phyloP scores from a whole-genome alignment of 75 land plant genomes.

The Cunninghamia lanceolata region DNA sequence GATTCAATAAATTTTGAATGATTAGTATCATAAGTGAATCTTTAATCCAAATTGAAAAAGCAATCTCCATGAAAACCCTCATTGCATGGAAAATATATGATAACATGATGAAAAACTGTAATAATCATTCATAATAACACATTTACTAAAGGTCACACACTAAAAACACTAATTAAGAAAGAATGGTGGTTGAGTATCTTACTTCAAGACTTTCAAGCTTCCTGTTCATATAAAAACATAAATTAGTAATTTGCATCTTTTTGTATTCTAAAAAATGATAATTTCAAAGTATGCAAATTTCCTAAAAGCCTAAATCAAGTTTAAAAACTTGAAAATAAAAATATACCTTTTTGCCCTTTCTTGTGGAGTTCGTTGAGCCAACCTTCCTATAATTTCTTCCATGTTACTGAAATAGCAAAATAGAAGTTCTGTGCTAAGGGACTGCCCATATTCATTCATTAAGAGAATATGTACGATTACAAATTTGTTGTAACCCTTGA shows the following conservation, averaged over 20 bases:
- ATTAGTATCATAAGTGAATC: not conserved
- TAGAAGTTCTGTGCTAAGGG: no score
- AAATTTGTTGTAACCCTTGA: not conserved
- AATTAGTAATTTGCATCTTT: no score
- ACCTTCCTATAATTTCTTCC: no score
- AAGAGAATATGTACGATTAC: not conserved
- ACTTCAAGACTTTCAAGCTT: conserved; percentile 74
- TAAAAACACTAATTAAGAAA: not conserved
- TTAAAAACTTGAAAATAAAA: not conserved
- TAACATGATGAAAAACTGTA: not conserved
- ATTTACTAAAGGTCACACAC: not conserved
- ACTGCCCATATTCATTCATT: not conserved
- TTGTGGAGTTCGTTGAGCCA: conserved; percentile 64
- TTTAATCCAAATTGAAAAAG: not conserved
- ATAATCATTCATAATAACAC: not conserved
- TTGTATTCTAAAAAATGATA: not conserved
- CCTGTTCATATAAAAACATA: conserved; percentile 27
- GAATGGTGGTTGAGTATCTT: conserved; percentile 8
- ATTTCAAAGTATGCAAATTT: not conserved
- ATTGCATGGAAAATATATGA: not conserved
- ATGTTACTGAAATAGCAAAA: no score
- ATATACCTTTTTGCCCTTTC: conserved; percentile 68
- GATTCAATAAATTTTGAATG: conserved; percentile 5
- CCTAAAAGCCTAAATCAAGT: not conserved
- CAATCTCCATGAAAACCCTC: not conserved